A percentile compares a stretch with the other conserved stretches of the same genome.
Evolutionary conservation across 768 basidiomycete genomes (phyloP).

Genomic region (Cubamyces sp.): DNA sequence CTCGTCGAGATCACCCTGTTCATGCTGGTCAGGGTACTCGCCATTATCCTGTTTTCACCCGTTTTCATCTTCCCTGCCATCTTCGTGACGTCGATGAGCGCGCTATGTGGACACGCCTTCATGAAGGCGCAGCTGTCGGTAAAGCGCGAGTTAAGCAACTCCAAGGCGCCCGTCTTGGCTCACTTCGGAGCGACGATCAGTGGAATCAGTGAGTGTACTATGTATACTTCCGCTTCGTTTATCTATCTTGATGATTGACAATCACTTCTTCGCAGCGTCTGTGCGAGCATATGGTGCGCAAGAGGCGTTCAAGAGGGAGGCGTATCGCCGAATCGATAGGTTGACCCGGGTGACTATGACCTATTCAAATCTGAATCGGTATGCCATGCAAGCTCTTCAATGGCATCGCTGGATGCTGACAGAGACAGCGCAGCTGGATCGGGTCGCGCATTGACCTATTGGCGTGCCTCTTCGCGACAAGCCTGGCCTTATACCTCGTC

Average conservation of each 20-base stretch:
- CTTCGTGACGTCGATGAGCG: slow-evolving; percentile 41
- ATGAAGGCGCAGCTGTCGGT: slow-evolving; percentile 59
- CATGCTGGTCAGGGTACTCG: slow-evolving; percentile 41
- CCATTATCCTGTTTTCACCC: slow-evolving; percentile 44
- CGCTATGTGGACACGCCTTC: slow-evolving; percentile 49
- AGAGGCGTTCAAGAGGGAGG: slow-evolving; percentile 43
- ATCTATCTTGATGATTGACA: not conserved
- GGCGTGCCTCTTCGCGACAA: slow-evolving; percentile 50
- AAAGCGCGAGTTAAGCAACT: slow-evolving; percentile 57
- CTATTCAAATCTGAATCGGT: slow-evolving; percentile 48
- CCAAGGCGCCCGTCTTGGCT: slow-evolving; percentile 50
- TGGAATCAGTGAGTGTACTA: slow-evolving; percentile 45
- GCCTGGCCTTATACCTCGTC: slow-evolving; percentile 52
- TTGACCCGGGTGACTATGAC: slow-evolving; percentile 44
- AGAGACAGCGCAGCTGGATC: slow-evolving; percentile 42
- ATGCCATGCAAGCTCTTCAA: not conserved
- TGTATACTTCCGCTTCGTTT: too few relatives aligned
- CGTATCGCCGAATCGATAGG: slow-evolving; percentile 48
- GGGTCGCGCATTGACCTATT: slow-evolving; percentile 55
- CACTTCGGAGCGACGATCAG: slow-evolving; percentile 55
- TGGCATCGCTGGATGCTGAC: too few relatives aligned
- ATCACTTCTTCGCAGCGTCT: slow-evolving; percentile 34
- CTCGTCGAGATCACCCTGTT: slow-evolving; percentile 40
- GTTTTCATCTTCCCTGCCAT: slow-evolving; percentile 45
- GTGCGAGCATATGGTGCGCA: slow-evolving; percentile 61